These are phyloP conservation scores for Phytophthora boehmeriae DNA, from an alignment of 352 stramenopile species.

Conservation along the genomic window DNA sequence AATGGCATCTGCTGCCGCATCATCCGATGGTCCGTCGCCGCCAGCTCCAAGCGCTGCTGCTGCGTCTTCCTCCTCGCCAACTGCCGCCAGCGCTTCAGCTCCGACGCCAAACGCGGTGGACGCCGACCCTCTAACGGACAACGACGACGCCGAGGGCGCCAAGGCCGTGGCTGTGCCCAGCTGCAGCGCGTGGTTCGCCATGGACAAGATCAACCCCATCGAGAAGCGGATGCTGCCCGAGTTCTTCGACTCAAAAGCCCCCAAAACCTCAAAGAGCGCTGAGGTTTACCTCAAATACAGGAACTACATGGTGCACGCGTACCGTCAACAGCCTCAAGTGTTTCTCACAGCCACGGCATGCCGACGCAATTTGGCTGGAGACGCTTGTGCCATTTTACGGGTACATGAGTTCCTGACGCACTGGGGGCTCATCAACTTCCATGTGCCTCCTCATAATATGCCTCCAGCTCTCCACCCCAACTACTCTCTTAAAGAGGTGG, in stretches of 20 bases:
- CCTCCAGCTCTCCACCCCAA: slow-evolving; percentile 58
- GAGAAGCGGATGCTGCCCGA: slow-evolving; percentile 87
- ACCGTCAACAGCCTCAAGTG: slow-evolving; percentile 76
- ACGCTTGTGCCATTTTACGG: slow-evolving; percentile 83
- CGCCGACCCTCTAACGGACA: slow-evolving; percentile 18
- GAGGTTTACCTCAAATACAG: slow-evolving; percentile 86
- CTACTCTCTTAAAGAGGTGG: slow-evolving; percentile 43
- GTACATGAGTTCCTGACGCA: slow-evolving; percentile 88
- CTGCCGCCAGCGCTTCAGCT: not conserved
- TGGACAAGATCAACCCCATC: slow-evolving; percentile 79
- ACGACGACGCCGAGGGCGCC: slow-evolving; percentile 28
- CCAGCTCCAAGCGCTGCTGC: not conserved
- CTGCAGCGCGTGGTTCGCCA: slow-evolving; percentile 79
- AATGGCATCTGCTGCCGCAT: not conserved
- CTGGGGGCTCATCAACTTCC: slow-evolving; percentile 88
- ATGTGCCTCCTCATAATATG: slow-evolving; percentile 78
- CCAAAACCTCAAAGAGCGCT: slow-evolving; percentile 52
- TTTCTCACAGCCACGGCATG: slow-evolving; percentile 87
- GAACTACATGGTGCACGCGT: slow-evolving; percentile 88
- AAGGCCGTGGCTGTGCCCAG: slow-evolving; percentile 63
- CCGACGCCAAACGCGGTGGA: slow-evolving; percentile 2
- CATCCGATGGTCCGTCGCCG: too few species aligned
- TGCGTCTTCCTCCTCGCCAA: not conserved
- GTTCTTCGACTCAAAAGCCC: slow-evolving; percentile 59
- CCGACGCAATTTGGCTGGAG: slow-evolving; percentile 77